phyloP scores from a whole-genome alignment of 192 early-diverging fungal genomes.

The Coemansia sp. region DNA sequence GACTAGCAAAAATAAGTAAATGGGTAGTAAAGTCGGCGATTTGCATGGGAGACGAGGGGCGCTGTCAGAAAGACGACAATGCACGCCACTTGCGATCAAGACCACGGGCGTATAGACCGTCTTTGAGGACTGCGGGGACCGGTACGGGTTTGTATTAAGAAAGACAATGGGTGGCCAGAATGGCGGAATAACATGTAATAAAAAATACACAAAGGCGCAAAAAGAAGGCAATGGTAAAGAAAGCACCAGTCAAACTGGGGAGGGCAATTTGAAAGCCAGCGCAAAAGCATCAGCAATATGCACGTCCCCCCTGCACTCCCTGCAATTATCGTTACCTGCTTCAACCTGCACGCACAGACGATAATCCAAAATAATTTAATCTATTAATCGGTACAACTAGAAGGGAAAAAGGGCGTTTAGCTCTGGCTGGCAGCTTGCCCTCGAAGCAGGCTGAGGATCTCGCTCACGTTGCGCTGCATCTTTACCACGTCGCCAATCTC shows the following conservation, averaged over 20 bases:
- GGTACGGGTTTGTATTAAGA: background rate
- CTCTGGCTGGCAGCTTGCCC: background rate
- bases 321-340: background rate
- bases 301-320: background rate
- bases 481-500: constrained; percentile 25
- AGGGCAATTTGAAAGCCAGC: background rate
- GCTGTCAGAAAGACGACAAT: background rate
- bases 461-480: constrained; percentile 23
- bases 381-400: background rate
- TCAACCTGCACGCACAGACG: constrained; percentile 1
- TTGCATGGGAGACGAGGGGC: background rate
- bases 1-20: background rate
- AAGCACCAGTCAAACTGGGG: background rate
- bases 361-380: background rate
- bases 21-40: background rate
- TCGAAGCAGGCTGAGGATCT: constrained; percentile 19
- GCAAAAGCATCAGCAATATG: background rate
- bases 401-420: background rate
- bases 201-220: background rate
- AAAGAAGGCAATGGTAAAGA: background rate
- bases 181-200: too few species aligned
- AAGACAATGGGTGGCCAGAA: background rate
- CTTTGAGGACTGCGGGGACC: background rate
- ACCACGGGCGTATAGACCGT: background rate
- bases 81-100: too few species aligned